Evolutionary conservation across 2,329 filamentous ascomycete genomes (phyloP).

Genomic region (Penicillium sp.): DNA sequence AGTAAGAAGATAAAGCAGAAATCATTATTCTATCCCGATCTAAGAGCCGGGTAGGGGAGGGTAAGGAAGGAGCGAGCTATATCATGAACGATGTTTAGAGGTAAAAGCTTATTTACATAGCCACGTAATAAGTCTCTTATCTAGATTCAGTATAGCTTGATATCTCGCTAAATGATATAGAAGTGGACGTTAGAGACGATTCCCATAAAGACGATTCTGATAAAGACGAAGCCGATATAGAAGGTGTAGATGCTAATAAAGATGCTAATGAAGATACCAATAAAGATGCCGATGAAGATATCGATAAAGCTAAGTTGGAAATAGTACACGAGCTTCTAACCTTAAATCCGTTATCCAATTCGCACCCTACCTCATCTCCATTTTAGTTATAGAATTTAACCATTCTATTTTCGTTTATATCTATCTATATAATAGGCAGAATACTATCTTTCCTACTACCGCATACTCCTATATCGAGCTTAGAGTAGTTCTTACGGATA

Average conservation of each 20-base stretch:
- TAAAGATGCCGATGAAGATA: not conserved
- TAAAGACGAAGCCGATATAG: not conserved
- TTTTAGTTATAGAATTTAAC: not conserved
- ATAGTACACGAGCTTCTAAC: not conserved
- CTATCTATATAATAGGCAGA: not conserved
- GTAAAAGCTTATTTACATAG: not conserved
- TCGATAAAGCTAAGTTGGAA: not conserved
- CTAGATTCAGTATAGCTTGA: not conserved
- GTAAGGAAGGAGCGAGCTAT: not conserved
- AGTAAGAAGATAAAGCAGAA: conserved; percentile 4
- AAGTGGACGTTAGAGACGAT: not conserved
- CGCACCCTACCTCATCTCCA: not conserved
- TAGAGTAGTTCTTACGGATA: not conserved
- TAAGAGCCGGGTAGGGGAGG: not conserved
- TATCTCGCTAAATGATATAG: not conserved
- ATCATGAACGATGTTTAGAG: not conserved
- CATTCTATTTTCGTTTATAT: not conserved
- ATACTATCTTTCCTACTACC: not conserved
- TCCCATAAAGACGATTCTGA: not conserved
- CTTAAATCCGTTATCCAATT: not conserved
- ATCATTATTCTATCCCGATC: conserved; percentile 2
- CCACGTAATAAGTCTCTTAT: not conserved
- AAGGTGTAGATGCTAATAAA: too few species aligned
- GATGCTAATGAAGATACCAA: not conserved
- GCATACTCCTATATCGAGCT: not conserved